Percentiles rank a stretch among this genome's conserved stretches.
Evolutionary conservation across 2,329 filamentous ascomycete genomes (phyloP).

Genomic region (Thermoascus crustaceus): DNA sequence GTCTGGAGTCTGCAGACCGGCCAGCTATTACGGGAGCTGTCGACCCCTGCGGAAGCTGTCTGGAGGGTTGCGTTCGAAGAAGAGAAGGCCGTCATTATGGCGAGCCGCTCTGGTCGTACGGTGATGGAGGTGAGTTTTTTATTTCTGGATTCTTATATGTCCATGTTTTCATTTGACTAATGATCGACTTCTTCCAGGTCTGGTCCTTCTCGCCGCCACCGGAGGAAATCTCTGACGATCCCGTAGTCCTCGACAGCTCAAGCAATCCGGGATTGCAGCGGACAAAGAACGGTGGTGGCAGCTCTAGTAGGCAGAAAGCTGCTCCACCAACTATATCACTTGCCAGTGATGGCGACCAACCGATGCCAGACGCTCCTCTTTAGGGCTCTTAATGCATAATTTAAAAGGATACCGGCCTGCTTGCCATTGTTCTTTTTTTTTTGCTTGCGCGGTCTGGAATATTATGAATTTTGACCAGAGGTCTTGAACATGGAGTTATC

Average conservation of each 20-base stretch:
- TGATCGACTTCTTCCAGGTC: conserved; percentile 50
- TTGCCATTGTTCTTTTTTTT: no score
- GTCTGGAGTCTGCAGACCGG: conserved; percentile 96
- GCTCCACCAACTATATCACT: conserved; percentile 19
- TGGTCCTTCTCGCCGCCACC: conserved; percentile 85
- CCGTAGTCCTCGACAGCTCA: conserved; percentile 23
- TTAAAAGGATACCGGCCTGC: background rate
- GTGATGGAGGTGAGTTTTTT: conserved; percentile 80
- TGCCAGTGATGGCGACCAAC: conserved; percentile 22
- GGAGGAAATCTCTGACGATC: conserved; percentile 23
- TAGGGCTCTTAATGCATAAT: background rate
- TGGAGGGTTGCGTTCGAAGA: conserved; percentile 98
- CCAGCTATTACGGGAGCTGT: conserved; percentile 80
- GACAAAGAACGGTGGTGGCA: conserved; percentile 10
- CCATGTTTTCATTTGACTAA: conserved; percentile 4
- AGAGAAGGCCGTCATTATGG: conserved; percentile 95
- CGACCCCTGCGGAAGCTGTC: conserved; percentile 84
- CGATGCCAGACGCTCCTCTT: conserved; percentile 26
- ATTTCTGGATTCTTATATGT: conserved; percentile 3
- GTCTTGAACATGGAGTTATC: background rate
- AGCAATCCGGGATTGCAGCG: conserved; percentile 24
- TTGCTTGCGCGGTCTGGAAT: background rate
- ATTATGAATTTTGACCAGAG: background rate
- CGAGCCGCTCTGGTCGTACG: conserved; percentile 72
- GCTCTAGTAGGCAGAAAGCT: conserved; percentile 14